Conservation (phyloP, 2,329 filamentous ascomycete species). For the Penicillium aurantiogriseum region DNA sequence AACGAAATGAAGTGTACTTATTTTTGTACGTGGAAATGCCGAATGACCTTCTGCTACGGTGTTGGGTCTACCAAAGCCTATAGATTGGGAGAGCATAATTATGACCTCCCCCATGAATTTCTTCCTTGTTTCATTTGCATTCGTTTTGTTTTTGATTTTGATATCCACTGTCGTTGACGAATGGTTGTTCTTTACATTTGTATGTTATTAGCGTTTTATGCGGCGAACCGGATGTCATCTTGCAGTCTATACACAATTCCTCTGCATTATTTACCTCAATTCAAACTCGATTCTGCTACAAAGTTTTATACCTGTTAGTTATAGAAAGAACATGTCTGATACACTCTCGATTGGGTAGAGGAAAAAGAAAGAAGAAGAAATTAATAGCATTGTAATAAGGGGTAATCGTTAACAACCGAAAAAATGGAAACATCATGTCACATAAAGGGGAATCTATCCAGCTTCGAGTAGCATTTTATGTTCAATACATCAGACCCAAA, state of each 20-base stretch:
- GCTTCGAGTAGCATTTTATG: not conserved
- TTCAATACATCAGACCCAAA: not conserved
- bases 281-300: not conserved
- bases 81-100: not conserved
- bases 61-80: not conserved
- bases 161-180: conserved; percentile 9
- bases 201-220: not conserved
- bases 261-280: not conserved
- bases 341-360: not conserved
- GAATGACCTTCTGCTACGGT: not conserved
- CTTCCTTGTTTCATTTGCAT: not conserved
- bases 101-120: not conserved
- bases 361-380: not conserved
- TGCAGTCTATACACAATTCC: conserved; percentile 13
- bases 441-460: conserved; percentile 13
- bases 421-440: conserved; percentile 3
- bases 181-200: not conserved
- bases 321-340: not conserved
- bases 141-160: not conserved
- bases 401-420: conserved; percentile 2
- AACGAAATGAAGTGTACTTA: conserved; percentile 13
- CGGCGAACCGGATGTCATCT: conserved; percentile 9
- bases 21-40: not conserved
- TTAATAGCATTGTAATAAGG: conserved; percentile 1
- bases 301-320: not conserved